A percentile compares a stretch with the other conserved stretches of the same genome.
Evolutionary conservation across 768 basidiomycete genomes (phyloP).

Genomic region (Pilatotrama ljubarskyi): DNA sequence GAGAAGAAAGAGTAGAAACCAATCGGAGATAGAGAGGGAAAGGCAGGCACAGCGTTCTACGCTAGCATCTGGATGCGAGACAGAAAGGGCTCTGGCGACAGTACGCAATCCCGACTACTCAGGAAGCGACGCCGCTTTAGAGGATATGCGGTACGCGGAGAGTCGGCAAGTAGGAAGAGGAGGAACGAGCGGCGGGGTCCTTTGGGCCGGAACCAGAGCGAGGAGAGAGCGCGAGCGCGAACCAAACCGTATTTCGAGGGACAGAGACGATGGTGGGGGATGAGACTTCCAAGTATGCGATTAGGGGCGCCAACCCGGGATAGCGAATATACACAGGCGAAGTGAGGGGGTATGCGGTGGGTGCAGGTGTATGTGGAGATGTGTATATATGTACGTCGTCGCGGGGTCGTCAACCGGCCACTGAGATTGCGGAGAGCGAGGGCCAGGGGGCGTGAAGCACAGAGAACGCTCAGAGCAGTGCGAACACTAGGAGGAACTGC

Average conservation of each 20-base stretch:
- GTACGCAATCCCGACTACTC: conserved; percentile 9
- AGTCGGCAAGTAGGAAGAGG: not conserved
- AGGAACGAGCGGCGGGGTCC: conserved; percentile 25
- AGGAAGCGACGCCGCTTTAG: not conserved
- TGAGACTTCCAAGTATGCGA: conserved; percentile 5
- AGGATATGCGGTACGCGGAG: not conserved
- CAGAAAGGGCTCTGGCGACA: conserved; percentile 3
- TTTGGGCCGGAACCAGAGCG: conserved; percentile 28
- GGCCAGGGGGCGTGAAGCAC: not conserved
- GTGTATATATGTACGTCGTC: conserved; percentile 13
- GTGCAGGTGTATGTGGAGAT: conserved; percentile 19
- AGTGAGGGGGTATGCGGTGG: conserved; percentile 18
- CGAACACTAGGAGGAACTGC: conserved; percentile 1
- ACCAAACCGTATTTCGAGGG: conserved; percentile 3
- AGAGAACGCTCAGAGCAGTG: conserved; percentile 6
- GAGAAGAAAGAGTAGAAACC: conserved; percentile 1
- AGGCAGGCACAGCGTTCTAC: conserved; percentile 6
- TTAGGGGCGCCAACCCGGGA: conserved; percentile 21
- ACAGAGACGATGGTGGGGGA: not conserved
- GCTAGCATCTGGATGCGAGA: conserved; percentile 1
- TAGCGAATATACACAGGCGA: conserved; percentile 23
- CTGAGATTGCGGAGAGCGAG: not conserved
- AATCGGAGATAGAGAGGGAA: conserved; percentile 1
- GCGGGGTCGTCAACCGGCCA: conserved; percentile 17
- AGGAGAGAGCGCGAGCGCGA: conserved; percentile 6